Evolutionary conservation across 2,329 filamentous ascomycete species (phyloP), one percentile per base, ranked within the genome.

Genomic region (Amauroascus verrucosus): DNA sequence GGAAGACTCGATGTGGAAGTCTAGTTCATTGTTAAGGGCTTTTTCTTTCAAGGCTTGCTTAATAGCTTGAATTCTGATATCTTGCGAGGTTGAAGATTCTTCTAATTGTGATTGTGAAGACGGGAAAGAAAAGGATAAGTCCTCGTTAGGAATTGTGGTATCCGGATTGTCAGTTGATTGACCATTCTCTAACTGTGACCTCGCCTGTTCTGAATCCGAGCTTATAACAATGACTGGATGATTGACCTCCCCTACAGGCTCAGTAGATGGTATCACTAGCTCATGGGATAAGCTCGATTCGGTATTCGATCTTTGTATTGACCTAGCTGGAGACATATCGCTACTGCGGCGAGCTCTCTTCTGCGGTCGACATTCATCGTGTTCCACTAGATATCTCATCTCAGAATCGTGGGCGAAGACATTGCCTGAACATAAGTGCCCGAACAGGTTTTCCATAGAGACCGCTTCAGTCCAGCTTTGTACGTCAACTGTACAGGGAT

Each of bases 401-500:
- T 78, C 61, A 5, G 64, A 40, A 58, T 95, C 88, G 60, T 91
- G 82, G 0, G 72, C 69, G 63, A 91, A 94, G 0, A 58, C 57
- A 0, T 72, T 64, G 0, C 72, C 76, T 0, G 78, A 80, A 65
- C 88, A 95, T 26, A 81, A 70, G 20, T 80, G 67, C 0, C 86
- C 86, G 61, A 95, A 95, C 0, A 95, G 73, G 0, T 67, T 70
- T n/a, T 72, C 59, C 58, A 95, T 85, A 5, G 81, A 84, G 6
- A 83, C 69, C 6, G 70, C 68, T 56, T 82, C 73, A 26, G 72
- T 71, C 89, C 89, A 96, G 1, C 71, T 70, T 0, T 67, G 61
- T 14, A 77, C 68, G 56, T 88, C 77, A 1, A 85, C 80, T 0
- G 88, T 95, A 63, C 89, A 95, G 0, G 90, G 88, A 73, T 85